Conservation (phyloP, 176 grass and related monocot species). For the Bonia amplexicaulis region DNA sequence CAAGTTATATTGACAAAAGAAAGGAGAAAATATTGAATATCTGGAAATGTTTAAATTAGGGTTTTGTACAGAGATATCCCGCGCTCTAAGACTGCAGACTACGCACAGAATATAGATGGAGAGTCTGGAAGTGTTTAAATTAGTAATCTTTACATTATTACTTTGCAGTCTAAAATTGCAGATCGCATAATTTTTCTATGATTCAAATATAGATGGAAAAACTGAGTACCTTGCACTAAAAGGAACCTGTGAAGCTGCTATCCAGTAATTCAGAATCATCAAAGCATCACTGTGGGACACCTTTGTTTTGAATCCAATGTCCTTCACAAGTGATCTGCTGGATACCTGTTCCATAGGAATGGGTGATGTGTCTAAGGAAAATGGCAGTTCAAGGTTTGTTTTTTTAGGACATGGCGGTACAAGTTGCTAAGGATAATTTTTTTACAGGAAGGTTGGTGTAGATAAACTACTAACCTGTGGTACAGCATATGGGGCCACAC, state of each 20-base stretch:
- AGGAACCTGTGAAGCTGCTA: conserved; percentile 45
- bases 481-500: conserved; percentile 71
- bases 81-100: not conserved
- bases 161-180: not conserved
- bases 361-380: conserved; percentile 3
- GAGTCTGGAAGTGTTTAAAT: not conserved
- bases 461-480: conserved; percentile 66
- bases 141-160: not conserved
- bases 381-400: not conserved
- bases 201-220: not conserved
- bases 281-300: conserved; percentile 59
- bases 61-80: not conserved
- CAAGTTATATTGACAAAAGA: conserved; percentile 25
- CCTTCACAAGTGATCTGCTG: conserved; percentile 73
- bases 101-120: not conserved
- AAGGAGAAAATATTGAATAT: not conserved
- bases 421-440: not conserved
- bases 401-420: not conserved
- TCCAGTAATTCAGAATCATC: conserved; percentile 68
- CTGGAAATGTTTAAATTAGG: not conserved
- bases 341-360: conserved; percentile 55
- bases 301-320: conserved; percentile 81
- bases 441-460: not conserved
- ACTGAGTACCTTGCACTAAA: conserved; percentile 66
- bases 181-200: not conserved